A percentile compares a stretch with the other conserved stretches of the same genome.
These are phyloP conservation scores for Monilinia fructicola DNA, from an alignment of 2,329 filamentous ascomycete species.

Conservation along the genomic window DNA sequence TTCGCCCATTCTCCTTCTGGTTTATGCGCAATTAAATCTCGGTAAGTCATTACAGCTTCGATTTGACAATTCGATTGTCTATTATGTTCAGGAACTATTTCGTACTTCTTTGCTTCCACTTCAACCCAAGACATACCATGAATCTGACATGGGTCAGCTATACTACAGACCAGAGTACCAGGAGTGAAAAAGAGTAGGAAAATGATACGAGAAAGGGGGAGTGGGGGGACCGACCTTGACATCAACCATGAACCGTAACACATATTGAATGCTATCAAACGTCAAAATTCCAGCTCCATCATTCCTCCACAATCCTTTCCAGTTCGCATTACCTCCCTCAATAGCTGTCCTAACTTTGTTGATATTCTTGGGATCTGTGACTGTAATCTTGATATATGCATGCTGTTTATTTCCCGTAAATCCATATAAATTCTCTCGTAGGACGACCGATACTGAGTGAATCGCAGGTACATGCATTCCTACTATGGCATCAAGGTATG, in stretches of 20 bases:
- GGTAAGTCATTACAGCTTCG: slow-evolving; percentile 81
- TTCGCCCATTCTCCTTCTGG: slow-evolving; percentile 95
- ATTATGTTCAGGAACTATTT: slow-evolving; percentile 62
- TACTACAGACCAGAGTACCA: background rate
- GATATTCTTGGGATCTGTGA: slow-evolving; percentile 85
- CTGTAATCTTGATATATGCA: slow-evolving; percentile 89
- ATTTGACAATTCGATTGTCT: slow-evolving; percentile 94
- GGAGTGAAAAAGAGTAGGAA: background rate
- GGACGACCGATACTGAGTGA: slow-evolving; percentile 75
- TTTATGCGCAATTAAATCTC: slow-evolving; percentile 80
- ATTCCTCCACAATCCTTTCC: slow-evolving; percentile 83
- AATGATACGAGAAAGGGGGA: background rate
- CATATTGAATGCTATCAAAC: slow-evolving; percentile 94
- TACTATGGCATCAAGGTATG: slow-evolving; percentile 76
- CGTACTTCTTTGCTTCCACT: slow-evolving; percentile 71
- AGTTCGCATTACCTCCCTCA: slow-evolving; percentile 76
- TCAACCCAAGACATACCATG: slow-evolving; percentile 98
- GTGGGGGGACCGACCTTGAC: slow-evolving; percentile 65
- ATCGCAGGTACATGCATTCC: slow-evolving; percentile 73
- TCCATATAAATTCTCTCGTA: slow-evolving; percentile 88
- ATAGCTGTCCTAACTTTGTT: slow-evolving; percentile 72
- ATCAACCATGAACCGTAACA: slow-evolving; percentile 97
- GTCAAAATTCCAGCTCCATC: slow-evolving; percentile 74
- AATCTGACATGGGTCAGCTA: slow-evolving; percentile 52
- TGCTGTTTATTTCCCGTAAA: slow-evolving; percentile 92